Conservation (phyloP, 1,284 basidiomycete species). For the Cutaneotrichosporon sp. region DNA sequence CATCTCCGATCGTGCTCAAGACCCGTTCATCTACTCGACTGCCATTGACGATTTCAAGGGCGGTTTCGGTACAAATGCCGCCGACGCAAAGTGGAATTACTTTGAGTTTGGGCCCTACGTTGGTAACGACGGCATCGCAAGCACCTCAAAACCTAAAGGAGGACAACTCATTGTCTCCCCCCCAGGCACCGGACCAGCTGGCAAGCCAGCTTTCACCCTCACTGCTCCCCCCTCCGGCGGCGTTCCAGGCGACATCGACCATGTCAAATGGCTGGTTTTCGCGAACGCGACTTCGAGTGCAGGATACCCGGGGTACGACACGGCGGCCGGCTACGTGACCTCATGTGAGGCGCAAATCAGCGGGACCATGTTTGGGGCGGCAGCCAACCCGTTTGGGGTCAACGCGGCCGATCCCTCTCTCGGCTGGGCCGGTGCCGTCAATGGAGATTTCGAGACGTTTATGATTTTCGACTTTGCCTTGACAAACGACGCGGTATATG, state of each 20-base stretch:
- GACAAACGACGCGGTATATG: conserved; percentile 14
- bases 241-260: conserved; percentile 14
- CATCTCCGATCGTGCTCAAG: not conserved
- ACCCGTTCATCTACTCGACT: not conserved
- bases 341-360: conserved; percentile 1
- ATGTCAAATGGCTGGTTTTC: conserved; percentile 16
- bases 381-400: not conserved
- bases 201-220: conserved; percentile 11
- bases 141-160: not conserved
- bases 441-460: conserved; percentile 11
- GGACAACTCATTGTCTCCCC: not conserved
- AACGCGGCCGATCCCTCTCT: not conserved
- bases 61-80: not conserved
- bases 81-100: conserved; percentile 7
- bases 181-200: not conserved
- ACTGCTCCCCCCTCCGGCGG: not conserved
- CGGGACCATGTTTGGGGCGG: not conserved
- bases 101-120: conserved; percentile 5
- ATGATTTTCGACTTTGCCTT: conserved; percentile 15
- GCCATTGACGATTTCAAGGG: conserved; percentile 10
- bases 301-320: conserved; percentile 16
- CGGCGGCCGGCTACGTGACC: not conserved
- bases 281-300: conserved; percentile 1
- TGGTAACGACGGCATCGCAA: conserved; percentile 11
- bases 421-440: not conserved